Evolutionary conservation across 192 early-diverging fungal species (phyloP).

Genomic region (Gonapodya prolifera): DNA sequence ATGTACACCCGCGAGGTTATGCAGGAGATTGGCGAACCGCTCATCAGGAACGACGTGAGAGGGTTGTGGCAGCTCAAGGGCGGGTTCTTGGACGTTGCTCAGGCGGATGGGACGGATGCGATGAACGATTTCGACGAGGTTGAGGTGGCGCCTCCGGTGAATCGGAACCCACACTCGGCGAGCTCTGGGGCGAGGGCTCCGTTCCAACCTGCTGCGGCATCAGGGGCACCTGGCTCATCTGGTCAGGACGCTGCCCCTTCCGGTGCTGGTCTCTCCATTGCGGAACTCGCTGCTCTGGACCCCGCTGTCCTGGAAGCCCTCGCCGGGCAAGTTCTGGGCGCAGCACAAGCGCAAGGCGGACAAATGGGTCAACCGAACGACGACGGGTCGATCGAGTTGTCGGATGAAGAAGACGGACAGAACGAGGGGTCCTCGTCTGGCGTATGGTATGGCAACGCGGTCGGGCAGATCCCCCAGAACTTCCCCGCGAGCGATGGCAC

Average conservation of each 20-base stretch:
- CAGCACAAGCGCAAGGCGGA: neutral
- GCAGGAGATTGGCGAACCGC: neutral
- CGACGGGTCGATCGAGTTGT: neutral
- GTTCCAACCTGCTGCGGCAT: neutral
- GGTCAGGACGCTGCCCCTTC: neutral
- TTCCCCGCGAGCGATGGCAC: neutral
- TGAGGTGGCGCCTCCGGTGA: neutral
- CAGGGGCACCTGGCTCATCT: neutral
- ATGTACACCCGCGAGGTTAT: neutral
- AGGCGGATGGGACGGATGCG: neutral
- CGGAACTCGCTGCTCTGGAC: neutral
- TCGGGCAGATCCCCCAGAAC: neutral
- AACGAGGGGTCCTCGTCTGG: neutral
- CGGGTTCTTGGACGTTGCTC: neutral
- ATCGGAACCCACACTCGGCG: neutral
- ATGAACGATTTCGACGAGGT: neutral
- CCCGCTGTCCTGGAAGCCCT: neutral
- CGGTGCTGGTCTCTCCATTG: neutral
- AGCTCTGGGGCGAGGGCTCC: neutral
- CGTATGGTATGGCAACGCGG: neutral
- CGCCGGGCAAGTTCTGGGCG: neutral
- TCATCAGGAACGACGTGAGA: neutral
- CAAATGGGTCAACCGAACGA: neutral
- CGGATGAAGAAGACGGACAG: neutral
- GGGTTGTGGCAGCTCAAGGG: neutral